Conservation (phyloP, 192 early-diverging fungal species). For the Pilaira anomala region DNA sequence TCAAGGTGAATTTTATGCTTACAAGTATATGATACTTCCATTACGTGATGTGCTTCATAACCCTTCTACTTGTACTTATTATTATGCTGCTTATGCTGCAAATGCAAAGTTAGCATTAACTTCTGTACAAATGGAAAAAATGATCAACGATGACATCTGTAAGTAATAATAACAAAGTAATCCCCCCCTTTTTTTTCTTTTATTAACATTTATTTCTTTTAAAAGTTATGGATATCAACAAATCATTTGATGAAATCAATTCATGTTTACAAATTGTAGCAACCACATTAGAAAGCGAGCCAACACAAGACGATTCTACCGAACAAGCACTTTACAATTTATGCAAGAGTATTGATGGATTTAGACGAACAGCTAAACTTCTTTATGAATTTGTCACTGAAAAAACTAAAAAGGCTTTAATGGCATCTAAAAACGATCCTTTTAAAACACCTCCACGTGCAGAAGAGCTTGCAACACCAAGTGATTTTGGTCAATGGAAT, state of each 20-base stretch:
- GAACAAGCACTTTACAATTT: conserved; percentile 20
- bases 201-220: not conserved
- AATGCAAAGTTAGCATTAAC: conserved; percentile 21
- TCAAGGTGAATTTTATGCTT: conserved; percentile 22
- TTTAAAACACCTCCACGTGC: conserved; percentile 21
- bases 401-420: conserved; percentile 18
- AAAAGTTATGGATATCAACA: conserved; percentile 22
- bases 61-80: not conserved
- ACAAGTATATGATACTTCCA: conserved; percentile 21
- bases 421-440: conserved; percentile 8
- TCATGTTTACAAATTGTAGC: conserved; percentile 10
- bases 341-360: conserved; percentile 20
- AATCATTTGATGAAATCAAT: conserved; percentile 16
- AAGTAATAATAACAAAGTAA: not conserved
- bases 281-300: not conserved
- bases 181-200: not conserved
- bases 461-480: conserved; percentile 4
- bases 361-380: conserved; percentile 7
- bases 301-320: conserved; percentile 10
- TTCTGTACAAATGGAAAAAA: conserved; percentile 23
- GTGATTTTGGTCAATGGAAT: conserved; percentile 20
- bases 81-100: conserved; percentile 19
- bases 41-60: conserved; percentile 10
- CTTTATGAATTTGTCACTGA: conserved; percentile 11
- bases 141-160: conserved; percentile 18